These are phyloP conservation scores for Acacia pycnantha DNA, from an alignment of 331 rosid species.

Conservation along the genomic window DNA sequence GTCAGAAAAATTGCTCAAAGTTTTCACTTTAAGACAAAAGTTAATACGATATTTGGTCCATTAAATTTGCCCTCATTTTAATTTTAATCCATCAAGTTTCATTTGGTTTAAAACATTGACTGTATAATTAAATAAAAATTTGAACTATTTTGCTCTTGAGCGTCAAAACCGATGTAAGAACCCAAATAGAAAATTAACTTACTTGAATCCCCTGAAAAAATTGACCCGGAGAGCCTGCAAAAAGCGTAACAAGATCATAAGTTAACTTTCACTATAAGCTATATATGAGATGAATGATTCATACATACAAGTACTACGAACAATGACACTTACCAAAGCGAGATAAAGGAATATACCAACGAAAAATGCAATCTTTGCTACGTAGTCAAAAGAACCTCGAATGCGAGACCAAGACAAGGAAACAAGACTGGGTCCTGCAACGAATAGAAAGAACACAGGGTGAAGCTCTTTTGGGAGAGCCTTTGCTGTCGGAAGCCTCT, in stretches of 20 bases:
- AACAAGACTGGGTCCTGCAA: constrained; percentile 95
- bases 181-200: no score
- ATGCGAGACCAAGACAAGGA: constrained; percentile 90
- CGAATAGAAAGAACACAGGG: constrained; percentile 91
- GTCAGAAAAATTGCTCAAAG: not conserved
- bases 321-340: constrained; percentile 41
- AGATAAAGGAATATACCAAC: constrained; percentile 63
- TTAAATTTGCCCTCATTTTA: no score
- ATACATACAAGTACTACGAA: not conserved
- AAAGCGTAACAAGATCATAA: constrained; percentile 7
- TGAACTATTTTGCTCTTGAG: no score
- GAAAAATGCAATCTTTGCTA: constrained; percentile 54
- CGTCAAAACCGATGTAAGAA: no score
- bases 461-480: constrained; percentile 92
- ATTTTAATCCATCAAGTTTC: no score
- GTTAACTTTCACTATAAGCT: not conserved
- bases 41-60: no score
- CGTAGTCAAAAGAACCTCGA: constrained; percentile 63
- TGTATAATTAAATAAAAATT: no score
- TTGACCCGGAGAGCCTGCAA: constrained; percentile 63
- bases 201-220: no score
- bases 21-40: no score
- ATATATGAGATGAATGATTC: not conserved
- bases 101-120: no score
- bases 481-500: constrained; percentile 86